Percentiles rank a stretch among this genome's conserved stretches.
These are phyloP conservation scores for Boletus subcaerulescens DNA, from an alignment of 768 basidiomycete genomes.

Conservation along the genomic window DNA sequence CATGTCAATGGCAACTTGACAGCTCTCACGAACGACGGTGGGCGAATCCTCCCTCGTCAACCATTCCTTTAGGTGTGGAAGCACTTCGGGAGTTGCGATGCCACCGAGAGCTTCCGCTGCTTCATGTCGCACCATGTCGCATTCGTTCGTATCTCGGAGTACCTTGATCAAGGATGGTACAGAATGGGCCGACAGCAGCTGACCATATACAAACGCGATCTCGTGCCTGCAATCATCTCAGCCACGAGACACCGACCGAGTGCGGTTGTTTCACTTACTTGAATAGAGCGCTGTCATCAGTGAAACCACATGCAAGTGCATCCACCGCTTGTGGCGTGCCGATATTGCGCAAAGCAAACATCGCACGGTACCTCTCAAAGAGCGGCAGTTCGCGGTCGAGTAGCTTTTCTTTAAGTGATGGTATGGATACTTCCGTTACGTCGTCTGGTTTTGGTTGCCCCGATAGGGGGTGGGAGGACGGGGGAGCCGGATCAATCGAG, in stretches of 20 bases:
- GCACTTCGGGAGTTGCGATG: slow-evolving; percentile 89
- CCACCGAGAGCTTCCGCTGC: slow-evolving; percentile 99
- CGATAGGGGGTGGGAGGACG: slow-evolving; percentile 60
- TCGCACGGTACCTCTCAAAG: slow-evolving; percentile 94
- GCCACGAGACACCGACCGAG: not conserved
- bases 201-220: slow-evolving; percentile 97
- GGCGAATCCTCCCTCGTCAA: slow-evolving; percentile 76
- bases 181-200: slow-evolving; percentile 84
- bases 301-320: slow-evolving; percentile 88
- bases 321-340: slow-evolving; percentile 81
- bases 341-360: slow-evolving; percentile 97
- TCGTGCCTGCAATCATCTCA: slow-evolving; percentile 68
- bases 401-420: slow-evolving; percentile 56
- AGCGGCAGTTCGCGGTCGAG: slow-evolving; percentile 67
- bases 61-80: slow-evolving; percentile 86
- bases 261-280: slow-evolving; percentile 53
- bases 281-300: slow-evolving; percentile 88
- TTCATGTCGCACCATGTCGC: slow-evolving; percentile 98
- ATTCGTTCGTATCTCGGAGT: slow-evolving; percentile 68
- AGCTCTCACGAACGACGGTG: slow-evolving; percentile 90
- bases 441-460: slow-evolving; percentile 53
- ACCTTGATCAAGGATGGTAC: slow-evolving; percentile 82
- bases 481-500: slow-evolving; percentile 88
- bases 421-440: slow-evolving; percentile 45
- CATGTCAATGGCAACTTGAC: slow-evolving; percentile 96